phyloP scores from a whole-genome alignment of 2,329 filamentous ascomycete genomes.

The Knufia fluminis region DNA sequence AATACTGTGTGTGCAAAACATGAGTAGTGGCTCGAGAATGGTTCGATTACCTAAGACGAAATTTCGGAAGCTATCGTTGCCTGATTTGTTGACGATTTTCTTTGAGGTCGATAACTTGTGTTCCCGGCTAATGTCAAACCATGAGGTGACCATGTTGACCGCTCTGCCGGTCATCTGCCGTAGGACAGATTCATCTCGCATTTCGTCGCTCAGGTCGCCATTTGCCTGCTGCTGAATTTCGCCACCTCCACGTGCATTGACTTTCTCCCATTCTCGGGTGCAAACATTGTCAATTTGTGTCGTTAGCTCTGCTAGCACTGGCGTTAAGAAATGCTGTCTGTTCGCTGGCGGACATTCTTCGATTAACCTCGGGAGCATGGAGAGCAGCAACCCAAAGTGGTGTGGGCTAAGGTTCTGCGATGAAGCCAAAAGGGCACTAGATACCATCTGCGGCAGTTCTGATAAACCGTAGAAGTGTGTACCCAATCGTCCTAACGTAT shows the following conservation, averaged over 20 bases:
- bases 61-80: slow-evolving; percentile 54
- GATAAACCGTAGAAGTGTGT: slow-evolving; percentile 83
- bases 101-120: slow-evolving; percentile 38
- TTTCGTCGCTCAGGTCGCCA: slow-evolving; percentile 82
- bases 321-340: slow-evolving; percentile 71
- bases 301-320: slow-evolving; percentile 73
- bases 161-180: slow-evolving; percentile 87
- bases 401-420: slow-evolving; percentile 78
- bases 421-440: slow-evolving; percentile 74
- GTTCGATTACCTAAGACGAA: slow-evolving; percentile 71
- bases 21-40: slow-evolving; percentile 76
- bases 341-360: slow-evolving; percentile 80
- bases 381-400: slow-evolving; percentile 87
- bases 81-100: slow-evolving; percentile 19
- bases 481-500: slow-evolving; percentile 81
- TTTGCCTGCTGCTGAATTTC: slow-evolving; percentile 35
- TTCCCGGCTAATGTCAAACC: slow-evolving; percentile 65
- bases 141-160: slow-evolving; percentile 80
- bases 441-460: slow-evolving; percentile 72
- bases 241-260: slow-evolving; percentile 48
- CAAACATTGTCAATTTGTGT: slow-evolving; percentile 81
- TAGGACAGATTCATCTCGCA: slow-evolving; percentile 95
- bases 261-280: slow-evolving; percentile 72
- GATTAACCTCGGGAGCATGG: slow-evolving; percentile 77
- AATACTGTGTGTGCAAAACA: slow-evolving; percentile 86